phyloP scores from a whole-genome alignment of 1,139 yeast species.

The Suhomyces panamericanus region DNA sequence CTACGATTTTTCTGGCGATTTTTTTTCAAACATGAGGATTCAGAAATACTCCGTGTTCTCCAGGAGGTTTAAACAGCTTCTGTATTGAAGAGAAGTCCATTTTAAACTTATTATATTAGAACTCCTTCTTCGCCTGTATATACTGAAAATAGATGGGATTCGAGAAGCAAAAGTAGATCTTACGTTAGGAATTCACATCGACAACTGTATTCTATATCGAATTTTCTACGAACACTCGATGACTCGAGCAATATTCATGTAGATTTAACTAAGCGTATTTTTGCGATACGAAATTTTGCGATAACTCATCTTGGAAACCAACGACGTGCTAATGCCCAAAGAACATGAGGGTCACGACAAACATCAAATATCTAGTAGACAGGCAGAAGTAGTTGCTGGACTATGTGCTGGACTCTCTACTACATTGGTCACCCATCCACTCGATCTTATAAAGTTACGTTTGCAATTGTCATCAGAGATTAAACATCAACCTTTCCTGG shows the following conservation, averaged over 20 bases:
- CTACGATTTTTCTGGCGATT: not conserved
- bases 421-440: conserved; percentile 81
- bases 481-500: conserved; percentile 14
- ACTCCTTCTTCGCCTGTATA: not conserved
- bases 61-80: not conserved
- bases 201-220: not conserved
- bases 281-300: not conserved
- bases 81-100: not conserved
- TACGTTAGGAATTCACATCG: too few species aligned
- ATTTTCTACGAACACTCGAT: not conserved
- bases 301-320: not conserved
- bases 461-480: conserved; percentile 49
- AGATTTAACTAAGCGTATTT: not conserved
- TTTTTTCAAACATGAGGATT: not conserved
- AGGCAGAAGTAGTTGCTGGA: conserved; percentile 69
- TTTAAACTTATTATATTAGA: too few species aligned
- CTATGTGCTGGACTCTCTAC: conserved; percentile 80
- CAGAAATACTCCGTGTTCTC: not conserved
- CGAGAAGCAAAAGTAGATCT: too few species aligned
- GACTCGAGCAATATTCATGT: not conserved
- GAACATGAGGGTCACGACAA: not conserved
- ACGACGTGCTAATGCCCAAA: not conserved
- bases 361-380: conserved; percentile 18
- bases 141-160: not conserved
- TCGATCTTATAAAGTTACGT: conserved; percentile 81